Conservation (phyloP, 352 stramenopile species). For the Phytophthora constricta region DNA sequence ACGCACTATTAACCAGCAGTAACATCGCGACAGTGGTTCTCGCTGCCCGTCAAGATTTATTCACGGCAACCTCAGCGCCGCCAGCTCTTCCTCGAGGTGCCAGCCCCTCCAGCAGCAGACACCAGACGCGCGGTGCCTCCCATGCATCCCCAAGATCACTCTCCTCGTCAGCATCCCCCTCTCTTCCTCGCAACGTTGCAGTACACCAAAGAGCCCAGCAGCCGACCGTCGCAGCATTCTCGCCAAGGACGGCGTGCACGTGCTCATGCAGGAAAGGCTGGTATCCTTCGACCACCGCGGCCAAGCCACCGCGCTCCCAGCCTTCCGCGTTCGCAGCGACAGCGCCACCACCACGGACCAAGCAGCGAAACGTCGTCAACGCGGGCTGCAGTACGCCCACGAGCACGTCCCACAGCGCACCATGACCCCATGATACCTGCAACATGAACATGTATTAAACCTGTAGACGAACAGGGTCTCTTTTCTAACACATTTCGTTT, state of each 20-base stretch:
- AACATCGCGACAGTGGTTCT: constrained; percentile 54
- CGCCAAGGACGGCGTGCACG: constrained; percentile 50
- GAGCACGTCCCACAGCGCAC: constrained; percentile 35
- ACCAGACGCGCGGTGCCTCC: constrained; percentile 7
- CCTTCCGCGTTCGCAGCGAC: constrained; percentile 51
- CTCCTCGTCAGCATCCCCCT: constrained; percentile 18
- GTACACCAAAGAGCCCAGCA: constrained; percentile 18
- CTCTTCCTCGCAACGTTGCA: constrained; percentile 17
- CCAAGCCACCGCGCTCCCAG: constrained; percentile 28
- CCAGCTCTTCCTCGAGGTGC: background rate
- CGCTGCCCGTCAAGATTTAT: constrained; percentile 32
- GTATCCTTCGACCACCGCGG: constrained; percentile 47
- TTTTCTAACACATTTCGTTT: too few relatives aligned
- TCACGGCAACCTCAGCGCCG: background rate
- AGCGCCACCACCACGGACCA: constrained; percentile 37
- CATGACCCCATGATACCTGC: background rate
- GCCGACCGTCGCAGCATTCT: constrained; percentile 52
- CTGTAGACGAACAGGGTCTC: too few relatives aligned
- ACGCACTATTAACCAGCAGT: constrained; percentile 37
- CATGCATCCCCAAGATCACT: constrained; percentile 12
- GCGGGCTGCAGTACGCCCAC: constrained; percentile 41
- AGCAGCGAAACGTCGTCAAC: constrained; percentile 46
- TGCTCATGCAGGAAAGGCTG: constrained; percentile 64
- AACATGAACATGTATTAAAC: background rate
- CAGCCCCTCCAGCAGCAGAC: constrained; percentile 4